Percentiles rank a stretch among this genome's conserved stretches.
Conservation (phyloP, 805 yeast species). For the Suhomyces pyralidae region DNA sequence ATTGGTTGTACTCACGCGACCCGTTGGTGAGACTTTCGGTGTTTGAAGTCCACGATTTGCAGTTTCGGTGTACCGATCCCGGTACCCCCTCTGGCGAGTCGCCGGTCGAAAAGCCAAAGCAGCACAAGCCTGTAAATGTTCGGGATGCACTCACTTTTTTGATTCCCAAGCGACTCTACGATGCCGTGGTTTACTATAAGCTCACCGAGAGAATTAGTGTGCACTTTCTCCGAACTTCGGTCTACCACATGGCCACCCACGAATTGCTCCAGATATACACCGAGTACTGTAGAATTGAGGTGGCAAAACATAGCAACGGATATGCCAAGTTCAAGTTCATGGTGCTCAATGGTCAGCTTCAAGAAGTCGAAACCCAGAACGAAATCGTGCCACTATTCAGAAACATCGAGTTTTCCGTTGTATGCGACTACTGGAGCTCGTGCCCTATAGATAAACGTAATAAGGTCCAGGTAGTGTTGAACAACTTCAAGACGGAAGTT, state of each 20-base stretch:
- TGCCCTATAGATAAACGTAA: constrained; percentile 9
- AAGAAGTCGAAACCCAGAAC: constrained; percentile 8
- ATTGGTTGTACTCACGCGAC: constrained; percentile 19
- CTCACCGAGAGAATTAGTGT: constrained; percentile 24
- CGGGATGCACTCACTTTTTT: neutral
- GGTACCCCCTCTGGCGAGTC: neutral
- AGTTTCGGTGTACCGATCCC: constrained; percentile 6
- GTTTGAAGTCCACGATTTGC: constrained; percentile 23
- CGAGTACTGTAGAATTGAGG: neutral
- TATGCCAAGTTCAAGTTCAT: constrained; percentile 14
- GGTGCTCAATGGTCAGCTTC: constrained; percentile 21
- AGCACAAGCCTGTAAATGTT: neutral
- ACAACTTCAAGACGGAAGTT: constrained; percentile 12
- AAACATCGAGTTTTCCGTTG: constrained; percentile 21
- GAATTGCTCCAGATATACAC: constrained; percentile 4
- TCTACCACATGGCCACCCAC: constrained; percentile 9
- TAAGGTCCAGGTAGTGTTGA: constrained; percentile 10
- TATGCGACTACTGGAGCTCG: constrained; percentile 19
- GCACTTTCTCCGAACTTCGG: constrained; percentile 17
- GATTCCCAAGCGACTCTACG: constrained; percentile 18
- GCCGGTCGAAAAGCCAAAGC: neutral
- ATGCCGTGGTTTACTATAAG: constrained; percentile 15
- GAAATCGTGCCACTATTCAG: constrained; percentile 20
- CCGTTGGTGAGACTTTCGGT: constrained; percentile 27
- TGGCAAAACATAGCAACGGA: constrained; percentile 1